These are phyloP conservation scores for Chaetomium olivaceum DNA, from an alignment of 2,329 filamentous ascomycete genomes.

Conservation along the genomic window DNA sequence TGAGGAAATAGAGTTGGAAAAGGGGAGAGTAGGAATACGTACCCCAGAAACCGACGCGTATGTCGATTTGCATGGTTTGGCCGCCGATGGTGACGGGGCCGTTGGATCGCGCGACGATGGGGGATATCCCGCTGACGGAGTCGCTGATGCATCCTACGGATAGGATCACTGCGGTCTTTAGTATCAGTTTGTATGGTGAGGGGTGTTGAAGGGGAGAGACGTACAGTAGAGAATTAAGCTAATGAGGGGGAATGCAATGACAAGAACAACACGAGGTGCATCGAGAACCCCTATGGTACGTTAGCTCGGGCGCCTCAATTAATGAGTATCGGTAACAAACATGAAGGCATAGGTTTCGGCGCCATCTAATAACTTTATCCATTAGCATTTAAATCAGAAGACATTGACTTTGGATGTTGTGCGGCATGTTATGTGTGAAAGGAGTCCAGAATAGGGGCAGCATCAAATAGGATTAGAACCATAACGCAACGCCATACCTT, in stretches of 20 bases:
- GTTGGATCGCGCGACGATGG: slow-evolving; percentile 24
- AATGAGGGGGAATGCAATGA: slow-evolving; percentile 27
- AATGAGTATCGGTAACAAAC: neutral
- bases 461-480: too few species aligned
- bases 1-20: neutral
- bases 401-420: neutral
- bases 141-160: slow-evolving; percentile 27
- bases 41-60: slow-evolving; percentile 30
- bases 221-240: slow-evolving; percentile 29
- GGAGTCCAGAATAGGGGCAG: too few species aligned
- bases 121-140: slow-evolving; percentile 25
- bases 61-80: slow-evolving; percentile 19
- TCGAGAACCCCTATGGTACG: slow-evolving; percentile 27
- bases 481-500: neutral
- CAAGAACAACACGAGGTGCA: slow-evolving; percentile 29
- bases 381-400: neutral
- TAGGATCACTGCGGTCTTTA: slow-evolving; percentile 24
- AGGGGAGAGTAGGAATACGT: neutral
- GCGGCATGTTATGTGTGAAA: too few species aligned
- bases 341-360: slow-evolving; percentile 14
- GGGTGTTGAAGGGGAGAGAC: neutral
- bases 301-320: neutral
- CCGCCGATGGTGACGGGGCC: slow-evolving; percentile 23
- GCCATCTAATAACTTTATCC: slow-evolving; percentile 21
- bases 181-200: neutral